Conservation (phyloP, 2,329 filamentous ascomycete genomes). For the Arachnopeziza araneosa region DNA sequence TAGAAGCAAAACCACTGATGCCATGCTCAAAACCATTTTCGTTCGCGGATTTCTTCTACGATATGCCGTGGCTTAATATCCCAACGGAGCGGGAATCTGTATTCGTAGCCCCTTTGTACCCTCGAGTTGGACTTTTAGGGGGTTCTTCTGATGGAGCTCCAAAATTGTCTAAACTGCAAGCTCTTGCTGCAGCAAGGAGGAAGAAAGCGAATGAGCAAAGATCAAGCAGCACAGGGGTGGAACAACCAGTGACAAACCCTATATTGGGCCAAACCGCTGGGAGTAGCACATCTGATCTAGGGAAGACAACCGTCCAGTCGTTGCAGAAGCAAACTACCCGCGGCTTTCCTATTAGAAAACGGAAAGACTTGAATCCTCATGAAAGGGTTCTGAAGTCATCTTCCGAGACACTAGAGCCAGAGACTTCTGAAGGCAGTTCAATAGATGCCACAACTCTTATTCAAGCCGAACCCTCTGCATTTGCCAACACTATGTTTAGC, state of each 20-base stretch:
- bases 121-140: slow-evolving; percentile 67
- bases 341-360: slow-evolving; percentile 28
- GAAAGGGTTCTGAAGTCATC: slow-evolving; percentile 21
- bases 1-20: neutral
- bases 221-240: slow-evolving; percentile 10
- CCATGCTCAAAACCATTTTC: slow-evolving; percentile 32
- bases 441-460: slow-evolving; percentile 18
- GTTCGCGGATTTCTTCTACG: slow-evolving; percentile 64
- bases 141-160: slow-evolving; percentile 59
- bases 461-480: slow-evolving; percentile 33
- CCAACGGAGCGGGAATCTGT: slow-evolving; percentile 60
- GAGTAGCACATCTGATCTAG: neutral
- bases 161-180: slow-evolving; percentile 86
- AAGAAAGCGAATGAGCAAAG: slow-evolving; percentile 68
- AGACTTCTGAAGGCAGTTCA: slow-evolving; percentile 2
- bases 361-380: slow-evolving; percentile 29
- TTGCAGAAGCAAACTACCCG: slow-evolving; percentile 1
- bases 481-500: slow-evolving; percentile 40
- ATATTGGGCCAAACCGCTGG: slow-evolving; percentile 4
- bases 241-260: slow-evolving; percentile 25
- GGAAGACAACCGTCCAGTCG: neutral
- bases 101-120: slow-evolving; percentile 54
- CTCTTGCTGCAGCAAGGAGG: slow-evolving; percentile 78
- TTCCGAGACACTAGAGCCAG: slow-evolving; percentile 2
- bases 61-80: slow-evolving; percentile 79